Evolutionary conservation across 2,329 filamentous ascomycete species (phyloP), one percentile per base, ranked within the genome.

Genomic region (Paecilomyces formosus): DNA sequence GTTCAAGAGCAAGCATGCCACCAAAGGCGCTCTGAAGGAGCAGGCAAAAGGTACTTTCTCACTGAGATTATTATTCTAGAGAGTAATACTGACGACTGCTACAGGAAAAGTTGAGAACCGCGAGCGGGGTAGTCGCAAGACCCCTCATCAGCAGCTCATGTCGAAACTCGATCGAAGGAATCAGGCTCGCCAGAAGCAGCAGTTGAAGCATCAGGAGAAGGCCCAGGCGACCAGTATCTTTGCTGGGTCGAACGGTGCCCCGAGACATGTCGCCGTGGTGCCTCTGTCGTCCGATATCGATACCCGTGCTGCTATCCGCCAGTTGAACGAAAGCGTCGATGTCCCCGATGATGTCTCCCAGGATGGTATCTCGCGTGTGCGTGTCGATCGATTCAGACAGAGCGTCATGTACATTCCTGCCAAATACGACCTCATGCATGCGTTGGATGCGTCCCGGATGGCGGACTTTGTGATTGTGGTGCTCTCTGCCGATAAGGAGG

Each of bases 151-250:
- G 74, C 91, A 96, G 78, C 85, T 97, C 77, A 93, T 97, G 90
- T 96, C 92, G 60, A 99, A 97, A 77, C 84, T 99, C 73, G 92
- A 96, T 76, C 88, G 94, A 60, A 87, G 91, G 67, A 97, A 99
- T 75, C 91, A 96, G 79, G 90, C 91, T 66, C 93, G 93, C 75
- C 94, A 99, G 80, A 87, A 88, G 74, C 89, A 93, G 68, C 79
- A 89, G 62, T 81, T 86, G 65, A 97, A 97, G 76, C 86, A 92
- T 70, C 87, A 87, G 70, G 91, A 94, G 67, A 89, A 94, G 70
- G 82, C 88, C 54, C 88, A 89, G 65, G 88, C 91, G 56, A 86
- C 84, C 0, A 90, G 86, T 39, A 80, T 99, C 22, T 99, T 99
- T 69, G 77, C 84, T n/a, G 94, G 93, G 3, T 86, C 86, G 58